Evolutionary conservation across 192 early-diverging fungal species (phyloP), one percentile per base, ranked within the genome.

Genomic region (Entomortierella chlamydospora): DNA sequence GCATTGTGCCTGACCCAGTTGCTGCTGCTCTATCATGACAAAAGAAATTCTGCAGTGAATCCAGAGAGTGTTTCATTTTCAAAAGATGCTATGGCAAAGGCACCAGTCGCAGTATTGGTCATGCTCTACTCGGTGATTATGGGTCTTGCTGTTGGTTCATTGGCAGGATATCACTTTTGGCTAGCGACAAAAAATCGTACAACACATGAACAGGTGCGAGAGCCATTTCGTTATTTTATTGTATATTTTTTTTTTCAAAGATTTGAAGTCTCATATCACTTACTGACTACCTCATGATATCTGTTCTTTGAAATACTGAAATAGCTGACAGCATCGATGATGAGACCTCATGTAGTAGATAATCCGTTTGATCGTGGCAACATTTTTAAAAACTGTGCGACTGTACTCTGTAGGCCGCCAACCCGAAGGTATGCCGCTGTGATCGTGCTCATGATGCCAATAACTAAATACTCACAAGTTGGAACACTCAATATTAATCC

Each of bases 131-230:
- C 84, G 6, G 82, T 90, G 39, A 25, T 95, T 34, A 84, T 91
- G 52, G 87, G 83, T 10, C 89, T 86, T 85, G 87, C 87, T 22
- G 86, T 98, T 0, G 86, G 91, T 30, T 89, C 93, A 11, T 83
- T 98, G 78, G 86, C 93, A 10, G 68, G 70, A 0, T 96, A 95
- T 79, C 96, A 97, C 66, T 89, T 86, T 41, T 88, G 88, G 68
- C 80, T 98, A 28, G 86, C 89, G 18, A 83, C 84, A 29, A 82
- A 85, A 25, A 93, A 93, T 64, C 69, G 95, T n/a, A 96, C 95
- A 11, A 98, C 96, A 0, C 95, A 97, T 74, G 96, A 98, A 81
- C 89, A 95, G 61, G 83, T 94, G 47, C 5, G 20, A 15, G n/a
- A n/a, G n/a, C n/a, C n/a, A n/a, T n/a, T n/a, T n/a, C n/a, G n/a